Conservation (phyloP, 306 rosid genomes). For the Pyrus betulifolia region DNA sequence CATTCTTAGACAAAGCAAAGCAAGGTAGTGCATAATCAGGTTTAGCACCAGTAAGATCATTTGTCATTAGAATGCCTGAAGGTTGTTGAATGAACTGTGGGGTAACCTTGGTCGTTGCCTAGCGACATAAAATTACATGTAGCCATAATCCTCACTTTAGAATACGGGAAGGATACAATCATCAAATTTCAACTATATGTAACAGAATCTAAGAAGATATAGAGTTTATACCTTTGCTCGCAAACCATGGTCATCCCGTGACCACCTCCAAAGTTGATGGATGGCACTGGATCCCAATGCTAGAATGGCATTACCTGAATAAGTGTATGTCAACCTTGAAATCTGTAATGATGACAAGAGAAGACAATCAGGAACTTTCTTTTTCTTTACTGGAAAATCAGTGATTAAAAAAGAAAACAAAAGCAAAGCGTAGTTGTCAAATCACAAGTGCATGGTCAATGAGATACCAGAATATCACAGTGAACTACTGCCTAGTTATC, state of each 20-base stretch:
- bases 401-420: background rate
- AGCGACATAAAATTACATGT: slow-evolving; percentile 16
- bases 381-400: background rate
- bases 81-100: slow-evolving; percentile 73
- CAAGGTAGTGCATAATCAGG: slow-evolving; percentile 57
- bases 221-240: slow-evolving; percentile 41
- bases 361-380: slow-evolving; percentile 4
- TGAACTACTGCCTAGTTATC: background rate
- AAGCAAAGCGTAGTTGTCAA: background rate
- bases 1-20: slow-evolving; percentile 81
- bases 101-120: slow-evolving; percentile 65
- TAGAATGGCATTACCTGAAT: slow-evolving; percentile 72
- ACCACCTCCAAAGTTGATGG: slow-evolving; percentile 83
- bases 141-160: slow-evolving; percentile 14
- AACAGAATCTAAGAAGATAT: background rate
- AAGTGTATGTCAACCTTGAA: slow-evolving; percentile 69
- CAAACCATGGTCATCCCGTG: slow-evolving; percentile 41
- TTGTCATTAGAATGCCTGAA: slow-evolving; percentile 75
- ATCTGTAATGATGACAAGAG: slow-evolving; percentile 42
- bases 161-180: background rate
- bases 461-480: background rate
- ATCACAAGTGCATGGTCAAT: background rate
- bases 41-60: slow-evolving; percentile 53
- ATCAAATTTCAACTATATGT: background rate
- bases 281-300: slow-evolving; percentile 80